A percentile compares a stretch with the other conserved stretches of the same genome.
These are phyloP conservation scores for Perkinsus marinus DNA, from an alignment of 169 alveolate genomes.

Conservation along the genomic window DNA sequence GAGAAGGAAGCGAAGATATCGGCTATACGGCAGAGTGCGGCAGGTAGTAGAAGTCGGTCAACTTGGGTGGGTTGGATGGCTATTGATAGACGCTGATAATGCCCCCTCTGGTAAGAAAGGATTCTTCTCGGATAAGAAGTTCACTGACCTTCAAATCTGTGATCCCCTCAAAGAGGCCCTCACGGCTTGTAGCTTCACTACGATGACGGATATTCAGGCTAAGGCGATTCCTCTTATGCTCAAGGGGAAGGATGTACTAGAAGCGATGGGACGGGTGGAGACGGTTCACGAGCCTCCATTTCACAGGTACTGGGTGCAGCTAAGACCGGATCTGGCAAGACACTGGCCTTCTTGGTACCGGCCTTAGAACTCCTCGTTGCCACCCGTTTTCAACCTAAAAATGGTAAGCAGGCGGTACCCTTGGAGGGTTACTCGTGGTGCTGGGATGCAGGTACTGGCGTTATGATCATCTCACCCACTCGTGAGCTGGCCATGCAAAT, in stretches of 20 bases:
- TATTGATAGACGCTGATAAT: no score
- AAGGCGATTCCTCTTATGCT: conserved; percentile 88
- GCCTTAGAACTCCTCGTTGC: conserved; percentile 82
- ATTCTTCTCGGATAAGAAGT: conserved; percentile 59
- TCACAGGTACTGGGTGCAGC: not conserved
- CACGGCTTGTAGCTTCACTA: conserved; percentile 65
- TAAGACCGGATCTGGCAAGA: conserved; percentile 87
- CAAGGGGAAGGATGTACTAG: conserved; percentile 92
- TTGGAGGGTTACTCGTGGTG: not conserved
- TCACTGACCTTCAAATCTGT: conserved; percentile 67
- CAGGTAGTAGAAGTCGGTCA: no score
- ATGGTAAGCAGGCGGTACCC: no score
- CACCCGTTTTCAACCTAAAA: conserved; percentile 76
- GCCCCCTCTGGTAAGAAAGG: not conserved
- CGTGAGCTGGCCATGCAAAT: conserved; percentile 94
- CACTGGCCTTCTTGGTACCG: conserved; percentile 94
- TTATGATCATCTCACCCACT: conserved; percentile 84
- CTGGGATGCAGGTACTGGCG: not conserved
- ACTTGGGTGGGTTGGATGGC: no score
- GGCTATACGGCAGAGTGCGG: not conserved
- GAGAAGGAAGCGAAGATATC: not conserved
- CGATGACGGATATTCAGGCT: conserved; percentile 88
- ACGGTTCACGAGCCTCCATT: not conserved
- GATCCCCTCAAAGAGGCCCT: conserved; percentile 79
- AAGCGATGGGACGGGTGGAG: conserved; percentile 96